Percentiles rank a stretch among this genome's conserved stretches.
Conservation (phyloP, 371 early-diverging fungal species). For the Funneliformis caledonium region DNA sequence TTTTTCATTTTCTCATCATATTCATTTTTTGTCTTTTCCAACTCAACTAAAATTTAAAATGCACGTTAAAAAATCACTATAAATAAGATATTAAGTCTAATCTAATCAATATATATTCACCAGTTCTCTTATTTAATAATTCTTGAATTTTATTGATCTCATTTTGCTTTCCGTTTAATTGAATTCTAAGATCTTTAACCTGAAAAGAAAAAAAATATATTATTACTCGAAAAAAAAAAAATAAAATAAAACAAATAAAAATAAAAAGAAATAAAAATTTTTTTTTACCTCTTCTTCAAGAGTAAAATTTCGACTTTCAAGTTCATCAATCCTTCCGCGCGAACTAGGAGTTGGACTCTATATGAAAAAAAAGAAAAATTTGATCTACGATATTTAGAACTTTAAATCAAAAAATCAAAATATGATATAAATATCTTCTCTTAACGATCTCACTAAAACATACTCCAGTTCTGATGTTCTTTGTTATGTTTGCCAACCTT, state of each 20-base stretch:
- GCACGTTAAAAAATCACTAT: background rate
- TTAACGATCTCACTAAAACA: background rate
- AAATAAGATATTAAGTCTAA: background rate
- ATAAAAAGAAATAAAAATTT: too few relatives aligned
- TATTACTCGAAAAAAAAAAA: background rate
- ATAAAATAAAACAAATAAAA: background rate
- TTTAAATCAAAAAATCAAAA: background rate
- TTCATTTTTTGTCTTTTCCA: conserved; percentile 46
- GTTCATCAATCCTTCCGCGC: background rate
- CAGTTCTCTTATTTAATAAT: conserved; percentile 22
- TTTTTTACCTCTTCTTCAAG: conserved; percentile 32
- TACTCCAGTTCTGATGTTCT: conserved; percentile 9
- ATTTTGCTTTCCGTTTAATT: conserved; percentile 31
- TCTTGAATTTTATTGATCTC: conserved; percentile 16
- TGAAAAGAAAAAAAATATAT: background rate
- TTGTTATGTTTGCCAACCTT: background rate
- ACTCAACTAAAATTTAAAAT: conserved; percentile 34
- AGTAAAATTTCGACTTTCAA: conserved; percentile 35
- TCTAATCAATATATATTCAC: background rate
- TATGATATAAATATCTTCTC: background rate
- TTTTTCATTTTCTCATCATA: conserved; percentile 53
- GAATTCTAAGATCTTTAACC: conserved; percentile 36
- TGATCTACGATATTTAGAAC: background rate
- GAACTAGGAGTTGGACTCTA: conserved; percentile 30
- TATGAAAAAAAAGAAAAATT: background rate